Evolutionary conservation across 2,329 filamentous ascomycete species (phyloP), one percentile per base, ranked within the genome.

Genomic region (Colletotrichum sojae): DNA sequence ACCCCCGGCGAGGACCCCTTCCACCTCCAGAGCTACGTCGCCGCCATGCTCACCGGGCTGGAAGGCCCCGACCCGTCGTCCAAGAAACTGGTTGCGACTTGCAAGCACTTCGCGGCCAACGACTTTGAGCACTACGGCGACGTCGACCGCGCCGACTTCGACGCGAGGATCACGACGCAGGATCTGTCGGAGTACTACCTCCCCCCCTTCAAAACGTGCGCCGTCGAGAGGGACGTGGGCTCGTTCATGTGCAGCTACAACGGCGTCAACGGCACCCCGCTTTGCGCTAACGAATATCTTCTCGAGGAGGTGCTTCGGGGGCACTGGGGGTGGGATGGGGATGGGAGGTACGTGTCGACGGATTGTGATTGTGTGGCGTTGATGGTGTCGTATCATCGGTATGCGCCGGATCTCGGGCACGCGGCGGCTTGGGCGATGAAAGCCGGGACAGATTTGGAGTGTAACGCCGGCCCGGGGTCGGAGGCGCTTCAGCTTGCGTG

Each of bases 111-210:
- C 64, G 87, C 86, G 0, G 88, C 83, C 0, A 89, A 90, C 72
- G 88, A 90, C 73, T 75, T 88, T 2, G 88, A 90, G 73, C 65
- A 74, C 22, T 85, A 84, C 78, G 74, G 77, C 39, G 77, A 78
- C 3, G 75, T 81, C 25, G 78, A 77, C n/a, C 79, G 86, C 12
- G 83, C 85, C 75, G 83, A 84, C 16, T 90, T 89, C 69, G 83
- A 91, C 74, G 84, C 89, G 6, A 79, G 84, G 13, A 86, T 91
- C 67, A 81, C 83, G 10, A 79, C 83, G 56, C 90, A 92, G 72
- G 91, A 93, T 69, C 79, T 93, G 5, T 83, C 86, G 0, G 90
- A 92, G 73, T 93, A 92, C 78, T 92, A 91, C 74, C 83, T 91
- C 48, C 89, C 88, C 1, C 85, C 89, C 0, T 93, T 93, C 79